Evolutionary conservation across 805 yeast genomes (phyloP), one percentile per base, ranked within the genome.

Genomic region (Monosporozyma unispora): DNA sequence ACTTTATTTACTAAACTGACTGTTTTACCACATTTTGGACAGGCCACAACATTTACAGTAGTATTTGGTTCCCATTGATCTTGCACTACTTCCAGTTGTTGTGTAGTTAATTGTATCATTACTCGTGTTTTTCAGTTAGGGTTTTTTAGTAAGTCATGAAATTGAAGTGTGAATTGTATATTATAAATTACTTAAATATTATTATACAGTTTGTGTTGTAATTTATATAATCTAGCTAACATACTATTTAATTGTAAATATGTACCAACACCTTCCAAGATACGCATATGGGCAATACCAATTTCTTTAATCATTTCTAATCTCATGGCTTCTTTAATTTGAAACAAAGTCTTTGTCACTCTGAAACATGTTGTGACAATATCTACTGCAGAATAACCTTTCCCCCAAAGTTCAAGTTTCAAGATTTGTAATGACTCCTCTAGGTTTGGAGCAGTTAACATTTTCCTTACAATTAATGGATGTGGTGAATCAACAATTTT

Each of bases 401-500:
- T 87, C 35, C 70, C 73, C 96, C 97, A 91, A 28, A 93, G 72
- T 4, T 75, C 73, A 47, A 78, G 80, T 48, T 58, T 61, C 55
- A 93, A 74, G 40, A 78, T 73, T 10, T 71, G 78, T 11, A 89
- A 61, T 1, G 95, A 82, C 4, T 72, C 78, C 50, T 89, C 95
- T 28, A 88, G 75, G 16, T 76, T 69, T 16, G 72, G 66, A 33
- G 71, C 66, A 46, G 85, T 64, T 38, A 86, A 68, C 81, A 85
- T 82, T 57, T 80, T 80, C 57, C 80, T 80, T 37, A 93, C 83
- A 4, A 87, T 81, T 46, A 89, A 67, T 0, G 99, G 99, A 68
- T 93, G 98, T 2, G 99, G 99, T 48, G 89, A 84, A 64, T 93
- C 99, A 2, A 93, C 98, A 51, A 93, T 87, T 63, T 85, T 87